Base-by-base conservation (phyloP, 192 early-diverging fungal genomes). In the Podila epicladia region DNA sequence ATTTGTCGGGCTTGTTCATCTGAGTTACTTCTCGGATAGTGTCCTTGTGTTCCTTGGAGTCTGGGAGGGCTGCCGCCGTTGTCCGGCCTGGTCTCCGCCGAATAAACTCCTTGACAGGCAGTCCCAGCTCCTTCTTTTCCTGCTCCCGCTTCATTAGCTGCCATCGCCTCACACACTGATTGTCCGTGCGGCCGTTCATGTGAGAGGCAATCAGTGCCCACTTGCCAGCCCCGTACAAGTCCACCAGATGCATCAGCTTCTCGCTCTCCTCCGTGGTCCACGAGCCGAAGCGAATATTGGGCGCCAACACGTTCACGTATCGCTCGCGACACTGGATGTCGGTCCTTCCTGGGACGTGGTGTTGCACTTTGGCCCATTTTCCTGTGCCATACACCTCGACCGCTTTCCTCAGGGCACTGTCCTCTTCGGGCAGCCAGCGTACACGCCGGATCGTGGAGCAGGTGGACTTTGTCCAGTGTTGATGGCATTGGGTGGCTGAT, bases 261-360 rank as follows among this genome's bases (percentile, higher is more conserved):
- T 65, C 60, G 22, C 50, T 31, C 69, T 84, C 88, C 49, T 88
- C 85, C 8, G 24, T 33, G 7, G 86, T 82, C 87, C 92, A 88
- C 35, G 86, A 85, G 60, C 86, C 83, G 38, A 86, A 83, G 48
- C 91, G 87, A 28, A 95, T 68, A 5, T 64, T 65, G 11, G 91
- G 90, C 28, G 85, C 78, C 45, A 94, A 75, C 9, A 92, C 85
- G 73, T 95, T 94, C 74, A 88, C 82, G 82, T 91, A 95, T 69
- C 94, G 84, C 70, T 95, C 94, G 58, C 94, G 86, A 62, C 93
- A 94, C 69, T 95, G 91, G 48, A 93, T 87, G 72, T 95, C 94
- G 1, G 92, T 95, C 62, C 93, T 82, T 15, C 92, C 92, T 3
- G 84, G 89, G 28, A 94, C 87, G 65, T 92, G 87, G 71, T 91